A percentile compares a stretch with the other conserved stretches of the same genome.
Evolutionary conservation across 2,329 filamentous ascomycete species (phyloP).

Genomic region (Aspergillus spinulosporus): DNA sequence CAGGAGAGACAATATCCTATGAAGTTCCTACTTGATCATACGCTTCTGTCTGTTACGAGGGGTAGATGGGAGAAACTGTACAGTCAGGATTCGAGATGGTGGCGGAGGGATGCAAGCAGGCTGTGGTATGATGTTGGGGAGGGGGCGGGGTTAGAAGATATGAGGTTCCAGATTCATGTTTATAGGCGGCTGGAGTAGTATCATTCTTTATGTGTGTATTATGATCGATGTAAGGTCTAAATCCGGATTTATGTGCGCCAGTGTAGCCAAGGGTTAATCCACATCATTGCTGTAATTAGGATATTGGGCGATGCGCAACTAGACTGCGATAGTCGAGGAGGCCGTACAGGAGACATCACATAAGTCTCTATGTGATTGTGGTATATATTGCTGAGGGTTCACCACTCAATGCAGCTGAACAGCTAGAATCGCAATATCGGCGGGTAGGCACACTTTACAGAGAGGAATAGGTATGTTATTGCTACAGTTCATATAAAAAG

Average conservation of each 20-base stretch:
- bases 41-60: slow-evolving; percentile 58
- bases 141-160: slow-evolving; percentile 84
- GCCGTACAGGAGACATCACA: too few species aligned
- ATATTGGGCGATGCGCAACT: too few species aligned
- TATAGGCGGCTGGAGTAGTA: slow-evolving; percentile 54
- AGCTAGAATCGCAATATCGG: not conserved
- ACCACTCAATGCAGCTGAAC: too few species aligned
- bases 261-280: too few species aligned
- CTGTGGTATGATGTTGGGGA: slow-evolving; percentile 83
- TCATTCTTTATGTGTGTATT: not conserved
- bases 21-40: slow-evolving; percentile 87
- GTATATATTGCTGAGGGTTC: too few species aligned
- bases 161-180: slow-evolving; percentile 90
- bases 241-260: too few species aligned
- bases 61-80: slow-evolving; percentile 71
- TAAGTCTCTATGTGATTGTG: too few species aligned
- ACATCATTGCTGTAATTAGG: too few species aligned
- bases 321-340: too few species aligned
- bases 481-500: slow-evolving; percentile 26
- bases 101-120: slow-evolving; percentile 62
- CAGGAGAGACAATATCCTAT: slow-evolving; percentile 74
- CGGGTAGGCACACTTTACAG: slow-evolving; percentile 1
- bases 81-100: slow-evolving; percentile 80
- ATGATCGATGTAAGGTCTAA: too few species aligned
- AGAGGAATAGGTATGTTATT: slow-evolving; percentile 30